Conservation (phyloP, 2,329 filamentous ascomycete species). For the Verticillium longisporum region DNA sequence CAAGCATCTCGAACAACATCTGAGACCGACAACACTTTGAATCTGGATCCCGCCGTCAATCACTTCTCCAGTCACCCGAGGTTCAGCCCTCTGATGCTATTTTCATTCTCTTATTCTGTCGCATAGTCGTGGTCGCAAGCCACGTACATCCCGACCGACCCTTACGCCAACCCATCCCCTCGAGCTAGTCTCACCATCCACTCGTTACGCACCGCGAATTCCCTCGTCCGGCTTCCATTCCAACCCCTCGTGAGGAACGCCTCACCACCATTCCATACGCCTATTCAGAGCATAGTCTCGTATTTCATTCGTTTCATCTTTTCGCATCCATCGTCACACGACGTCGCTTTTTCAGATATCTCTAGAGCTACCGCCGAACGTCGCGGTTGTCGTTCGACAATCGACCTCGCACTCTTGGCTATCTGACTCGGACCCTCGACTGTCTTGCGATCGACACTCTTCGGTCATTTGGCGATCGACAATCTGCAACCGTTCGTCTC, state of each 20-base stretch:
- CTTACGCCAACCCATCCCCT: neutral
- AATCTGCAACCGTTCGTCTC: neutral
- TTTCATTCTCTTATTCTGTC: neutral
- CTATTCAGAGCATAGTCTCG: neutral
- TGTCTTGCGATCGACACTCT: neutral
- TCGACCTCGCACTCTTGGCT: neutral
- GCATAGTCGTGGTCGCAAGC: neutral
- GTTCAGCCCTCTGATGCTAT: neutral
- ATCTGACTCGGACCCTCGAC: neutral
- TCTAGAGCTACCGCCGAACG: neutral
- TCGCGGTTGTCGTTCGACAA: neutral
- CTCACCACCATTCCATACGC: neutral
- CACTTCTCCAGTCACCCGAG: neutral
- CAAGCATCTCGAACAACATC: neutral
- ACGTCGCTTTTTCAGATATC: neutral
- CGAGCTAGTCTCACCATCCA: constrained; percentile 14
- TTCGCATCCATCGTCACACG: neutral
- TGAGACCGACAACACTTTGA: neutral
- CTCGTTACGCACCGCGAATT: constrained; percentile 9
- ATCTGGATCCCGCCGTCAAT: neutral
- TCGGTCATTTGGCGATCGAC: neutral
- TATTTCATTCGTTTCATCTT: constrained; percentile 2
- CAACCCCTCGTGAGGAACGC: neutral
- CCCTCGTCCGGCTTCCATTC: constrained; percentile 2
- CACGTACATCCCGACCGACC: neutral